Conservation (phyloP, 2,329 filamentous ascomycete genomes). For the Alternaria hordeiaustralica region DNA sequence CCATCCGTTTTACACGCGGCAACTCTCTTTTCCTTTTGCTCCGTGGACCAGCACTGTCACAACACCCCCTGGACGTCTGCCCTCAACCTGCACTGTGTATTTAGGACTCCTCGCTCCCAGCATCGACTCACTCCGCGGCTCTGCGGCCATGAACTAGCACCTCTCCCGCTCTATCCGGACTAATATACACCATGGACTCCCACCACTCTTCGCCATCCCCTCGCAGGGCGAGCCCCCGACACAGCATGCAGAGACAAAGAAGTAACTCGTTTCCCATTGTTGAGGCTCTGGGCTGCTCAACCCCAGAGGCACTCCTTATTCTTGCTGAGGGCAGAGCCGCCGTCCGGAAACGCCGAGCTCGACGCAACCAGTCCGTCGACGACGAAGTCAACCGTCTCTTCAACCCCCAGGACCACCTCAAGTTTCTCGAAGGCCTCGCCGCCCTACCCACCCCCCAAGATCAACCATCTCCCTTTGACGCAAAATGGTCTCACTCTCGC, state of each 20-base stretch:
- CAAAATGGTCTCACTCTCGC: slow-evolving; percentile 29
- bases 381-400: slow-evolving; percentile 29
- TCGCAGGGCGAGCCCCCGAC: slow-evolving; percentile 27
- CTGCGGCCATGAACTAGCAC: slow-evolving; percentile 31
- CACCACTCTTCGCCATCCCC: slow-evolving; percentile 32
- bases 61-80: background rate
- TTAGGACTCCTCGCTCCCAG: background rate
- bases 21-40: slow-evolving; percentile 11
- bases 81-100: background rate
- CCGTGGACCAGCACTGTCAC: background rate
- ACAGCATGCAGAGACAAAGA: slow-evolving; percentile 35
- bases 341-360: slow-evolving; percentile 37
- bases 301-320: slow-evolving; percentile 44
- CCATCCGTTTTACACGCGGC: slow-evolving; percentile 14
- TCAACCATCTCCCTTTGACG: slow-evolving; percentile 12
- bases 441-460: slow-evolving; percentile 18
- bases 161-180: slow-evolving; percentile 23
- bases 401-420: slow-evolving; percentile 40
- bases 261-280: slow-evolving; percentile 47
- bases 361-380: slow-evolving; percentile 31
- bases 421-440: slow-evolving; percentile 29
- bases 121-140: slow-evolving; percentile 22
- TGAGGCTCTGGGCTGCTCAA: slow-evolving; percentile 45
- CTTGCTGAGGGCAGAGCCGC: slow-evolving; percentile 46
- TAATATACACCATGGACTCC: slow-evolving; percentile 32